Conservation (phyloP, 1,139 yeast species). For the Diutina siamensis region DNA sequence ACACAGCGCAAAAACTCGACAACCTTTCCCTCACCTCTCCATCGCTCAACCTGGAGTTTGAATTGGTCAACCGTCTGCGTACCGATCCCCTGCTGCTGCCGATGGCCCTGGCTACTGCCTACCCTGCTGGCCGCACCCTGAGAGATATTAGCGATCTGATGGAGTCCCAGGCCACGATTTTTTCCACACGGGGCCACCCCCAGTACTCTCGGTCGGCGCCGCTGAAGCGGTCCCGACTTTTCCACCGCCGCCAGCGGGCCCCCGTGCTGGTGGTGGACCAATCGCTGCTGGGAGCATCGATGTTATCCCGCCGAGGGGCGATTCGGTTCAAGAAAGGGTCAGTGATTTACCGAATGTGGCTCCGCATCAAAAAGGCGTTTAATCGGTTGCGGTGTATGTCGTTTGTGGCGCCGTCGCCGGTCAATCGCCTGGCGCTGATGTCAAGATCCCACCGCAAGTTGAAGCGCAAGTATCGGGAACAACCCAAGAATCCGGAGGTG, state of each 20-base stretch:
- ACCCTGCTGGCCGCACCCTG: not conserved
- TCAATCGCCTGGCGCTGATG: not conserved
- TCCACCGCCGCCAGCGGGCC: not conserved
- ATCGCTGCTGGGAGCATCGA: not conserved
- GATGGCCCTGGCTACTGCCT: not conserved
- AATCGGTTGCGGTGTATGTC: not conserved
- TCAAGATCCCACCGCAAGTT: not conserved
- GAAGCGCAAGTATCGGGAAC: not conserved
- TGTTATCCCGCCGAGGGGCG: conserved; percentile 19
- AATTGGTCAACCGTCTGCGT: not conserved
- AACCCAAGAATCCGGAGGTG: conserved; percentile 1
- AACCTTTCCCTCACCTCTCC: conserved; percentile 7
- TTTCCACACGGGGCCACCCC: conserved; percentile 22
- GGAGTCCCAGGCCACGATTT: conserved; percentile 37
- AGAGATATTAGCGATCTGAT: conserved; percentile 23
- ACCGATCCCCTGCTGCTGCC: conserved; percentile 1
- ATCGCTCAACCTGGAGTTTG: conserved; percentile 2
- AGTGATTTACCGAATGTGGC: conserved; percentile 18
- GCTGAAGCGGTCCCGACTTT: not conserved
- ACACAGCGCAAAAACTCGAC: not conserved
- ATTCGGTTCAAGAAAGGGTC: conserved; percentile 19
- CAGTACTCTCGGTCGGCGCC: not conserved
- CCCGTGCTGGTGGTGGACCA: not conserved
- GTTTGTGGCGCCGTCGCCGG: not conserved
- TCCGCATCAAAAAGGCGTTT: conserved; percentile 16